Evolutionary conservation across 805 yeast genomes (phyloP).

Genomic region (Debaryomyces prosopidis): DNA sequence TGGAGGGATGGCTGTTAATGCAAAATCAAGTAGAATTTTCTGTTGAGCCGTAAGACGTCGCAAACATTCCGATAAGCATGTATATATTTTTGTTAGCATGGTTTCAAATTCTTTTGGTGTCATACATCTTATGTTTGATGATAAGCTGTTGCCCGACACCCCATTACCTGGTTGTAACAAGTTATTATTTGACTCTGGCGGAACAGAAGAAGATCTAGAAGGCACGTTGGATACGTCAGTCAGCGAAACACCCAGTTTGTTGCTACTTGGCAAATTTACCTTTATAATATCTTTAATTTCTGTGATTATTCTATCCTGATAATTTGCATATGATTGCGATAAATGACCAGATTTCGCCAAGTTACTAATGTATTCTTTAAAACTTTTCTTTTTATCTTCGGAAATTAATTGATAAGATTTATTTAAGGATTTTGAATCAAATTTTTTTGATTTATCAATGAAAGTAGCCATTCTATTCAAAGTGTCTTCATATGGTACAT

Average conservation of each 20-base stretch:
- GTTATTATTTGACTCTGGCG: conserved; percentile 16
- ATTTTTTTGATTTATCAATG: conserved; percentile 24
- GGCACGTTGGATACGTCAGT: conserved; percentile 25
- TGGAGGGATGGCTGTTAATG: conserved; percentile 40
- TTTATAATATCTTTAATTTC: conserved; percentile 77
- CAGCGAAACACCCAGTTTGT: conserved; percentile 13
- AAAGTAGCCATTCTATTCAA: conserved; percentile 47
- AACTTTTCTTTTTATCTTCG: conserved; percentile 38
- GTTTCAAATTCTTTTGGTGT: conserved; percentile 73
- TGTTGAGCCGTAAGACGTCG: conserved; percentile 77
- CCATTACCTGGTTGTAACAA: conserved; percentile 1
- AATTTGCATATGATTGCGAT: conserved; percentile 58
- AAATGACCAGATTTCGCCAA: conserved; percentile 63
- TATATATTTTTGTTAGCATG: conserved; percentile 62
- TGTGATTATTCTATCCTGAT: conserved; percentile 65
- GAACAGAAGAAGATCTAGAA: conserved; percentile 30
- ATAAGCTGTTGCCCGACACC: conserved; percentile 16
- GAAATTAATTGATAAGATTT: conserved; percentile 40
- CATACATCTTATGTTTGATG: conserved; percentile 58
- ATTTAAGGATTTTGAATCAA: conserved; percentile 20
- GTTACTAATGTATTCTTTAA: conserved; percentile 53
- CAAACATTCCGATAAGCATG: conserved; percentile 68
- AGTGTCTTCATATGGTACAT: conserved; percentile 48
- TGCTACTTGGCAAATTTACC: conserved; percentile 53
- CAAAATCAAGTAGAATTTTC: conserved; percentile 71